Evolutionary conservation across 1,284 basidiomycete species (phyloP).

Genomic region (Wolfiporia cocos): DNA sequence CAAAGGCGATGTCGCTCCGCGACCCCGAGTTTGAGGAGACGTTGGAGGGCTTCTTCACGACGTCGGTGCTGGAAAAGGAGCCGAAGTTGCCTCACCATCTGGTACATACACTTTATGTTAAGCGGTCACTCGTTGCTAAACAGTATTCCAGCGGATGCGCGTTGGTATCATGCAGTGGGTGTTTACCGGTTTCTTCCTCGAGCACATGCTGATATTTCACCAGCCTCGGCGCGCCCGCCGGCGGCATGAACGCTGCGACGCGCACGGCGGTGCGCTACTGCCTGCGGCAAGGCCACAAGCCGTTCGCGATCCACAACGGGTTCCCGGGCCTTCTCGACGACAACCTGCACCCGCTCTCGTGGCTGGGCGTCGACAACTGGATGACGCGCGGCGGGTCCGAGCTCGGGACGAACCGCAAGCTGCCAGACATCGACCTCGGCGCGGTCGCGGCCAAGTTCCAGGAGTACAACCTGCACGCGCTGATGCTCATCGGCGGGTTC

Average conservation of each 20-base stretch:
- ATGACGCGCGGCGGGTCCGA: conserved; percentile 96
- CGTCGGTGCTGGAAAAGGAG: conserved; percentile 58
- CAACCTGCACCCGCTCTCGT: conserved; percentile 81
- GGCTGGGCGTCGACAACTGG: conserved; percentile 98
- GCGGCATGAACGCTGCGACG: conserved; percentile 98
- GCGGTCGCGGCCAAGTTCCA: conserved; percentile 88
- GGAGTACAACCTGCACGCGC: conserved; percentile 73
- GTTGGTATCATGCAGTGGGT: conserved; percentile 91
- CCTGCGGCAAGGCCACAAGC: conserved; percentile 85
- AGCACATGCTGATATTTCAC: conserved; percentile 3
- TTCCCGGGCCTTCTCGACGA: conserved; percentile 93
- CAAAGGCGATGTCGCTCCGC: conserved; percentile 81
- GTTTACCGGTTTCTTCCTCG: not conserved
- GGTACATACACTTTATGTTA: conserved; percentile 27
- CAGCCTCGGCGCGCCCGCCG: conserved; percentile 94
- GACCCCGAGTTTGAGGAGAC: conserved; percentile 92
- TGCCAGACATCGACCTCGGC: conserved; percentile 85
- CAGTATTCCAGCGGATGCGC: conserved; percentile 59
- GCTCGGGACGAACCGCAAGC: conserved; percentile 90
- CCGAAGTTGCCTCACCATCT: conserved; percentile 58
- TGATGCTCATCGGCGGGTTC: conserved; percentile 94
- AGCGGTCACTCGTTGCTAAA: conserved; percentile 1
- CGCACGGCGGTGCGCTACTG: conserved; percentile 94
- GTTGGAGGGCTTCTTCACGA: conserved; percentile 78
- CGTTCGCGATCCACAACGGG: conserved; percentile 91